These are phyloP conservation scores for Straminergon stramineum DNA, from an alignment of 225 moss, liverwort and hornwort genomes.

Conservation along the genomic window DNA sequence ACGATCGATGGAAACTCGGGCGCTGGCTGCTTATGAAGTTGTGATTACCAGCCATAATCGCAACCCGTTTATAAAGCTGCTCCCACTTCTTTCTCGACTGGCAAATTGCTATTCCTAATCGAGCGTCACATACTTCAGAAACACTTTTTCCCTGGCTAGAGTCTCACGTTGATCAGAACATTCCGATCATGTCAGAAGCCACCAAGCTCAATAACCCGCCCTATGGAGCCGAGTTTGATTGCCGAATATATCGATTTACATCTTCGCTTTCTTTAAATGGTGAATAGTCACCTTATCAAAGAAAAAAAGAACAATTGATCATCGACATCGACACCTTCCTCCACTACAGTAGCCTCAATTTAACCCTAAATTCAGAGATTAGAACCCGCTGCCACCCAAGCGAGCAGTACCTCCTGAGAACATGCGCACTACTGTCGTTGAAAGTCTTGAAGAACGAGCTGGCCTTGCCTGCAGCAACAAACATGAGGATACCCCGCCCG, in stretches of 20 bases:
- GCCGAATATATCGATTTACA: background rate
- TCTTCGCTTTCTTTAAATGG: background rate
- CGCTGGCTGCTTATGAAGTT: background rate
- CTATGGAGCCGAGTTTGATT: background rate
- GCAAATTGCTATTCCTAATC: background rate
- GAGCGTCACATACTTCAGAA: background rate
- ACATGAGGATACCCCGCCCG: background rate
- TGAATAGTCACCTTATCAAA: background rate
- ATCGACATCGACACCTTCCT: background rate
- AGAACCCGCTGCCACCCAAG: background rate
- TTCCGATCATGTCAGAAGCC: background rate
- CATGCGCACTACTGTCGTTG: background rate
- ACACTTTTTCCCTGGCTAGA: background rate
- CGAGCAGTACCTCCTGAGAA: background rate
- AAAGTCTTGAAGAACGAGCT: background rate
- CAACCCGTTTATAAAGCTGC: background rate
- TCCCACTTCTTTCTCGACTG: background rate
- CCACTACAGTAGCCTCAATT: background rate
- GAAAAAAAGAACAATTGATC: background rate
- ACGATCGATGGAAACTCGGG: background rate
- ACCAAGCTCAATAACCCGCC: background rate
- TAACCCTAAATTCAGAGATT: background rate
- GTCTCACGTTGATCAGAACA: background rate
- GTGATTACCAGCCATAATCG: background rate
- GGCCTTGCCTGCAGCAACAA: background rate